Percentiles rank a stretch among this genome's conserved stretches.
These are phyloP conservation scores for Lipomyces sp. DNA, from an alignment of 805 yeast genomes.

Conservation along the genomic window DNA sequence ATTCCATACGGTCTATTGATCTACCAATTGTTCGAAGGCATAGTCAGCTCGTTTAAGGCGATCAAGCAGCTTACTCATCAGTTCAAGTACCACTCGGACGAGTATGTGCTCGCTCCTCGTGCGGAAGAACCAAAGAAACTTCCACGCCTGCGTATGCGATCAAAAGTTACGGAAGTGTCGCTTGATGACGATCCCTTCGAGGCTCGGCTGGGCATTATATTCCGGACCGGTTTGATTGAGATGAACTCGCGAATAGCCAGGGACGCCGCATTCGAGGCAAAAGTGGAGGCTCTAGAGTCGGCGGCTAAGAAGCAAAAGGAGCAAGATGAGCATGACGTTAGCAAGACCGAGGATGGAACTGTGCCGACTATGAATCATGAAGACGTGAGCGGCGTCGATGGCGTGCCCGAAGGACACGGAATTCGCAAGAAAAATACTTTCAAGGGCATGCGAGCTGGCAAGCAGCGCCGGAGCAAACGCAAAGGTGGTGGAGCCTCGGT, in stretches of 20 bases:
- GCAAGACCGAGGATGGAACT: not conserved
- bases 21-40: constrained; percentile 75
- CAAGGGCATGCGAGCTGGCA: constrained; percentile 5
- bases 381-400: not conserved
- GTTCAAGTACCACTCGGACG: constrained; percentile 31
- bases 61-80: constrained; percentile 49
- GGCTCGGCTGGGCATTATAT: constrained; percentile 60
- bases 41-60: constrained; percentile 64
- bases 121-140: constrained; percentile 33
- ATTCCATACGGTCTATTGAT: constrained; percentile 73
- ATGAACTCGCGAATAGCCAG: constrained; percentile 61
- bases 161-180: constrained; percentile 57
- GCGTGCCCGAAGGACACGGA: not conserved
- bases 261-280: constrained; percentile 42
- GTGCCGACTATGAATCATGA: not conserved
- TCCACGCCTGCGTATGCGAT: constrained; percentile 51
- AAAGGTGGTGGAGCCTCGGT: not conserved
- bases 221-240: constrained; percentile 54
- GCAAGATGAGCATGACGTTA: not conserved
- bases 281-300: constrained; percentile 30
- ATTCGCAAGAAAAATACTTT: constrained; percentile 7
- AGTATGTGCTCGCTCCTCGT: constrained; percentile 28
- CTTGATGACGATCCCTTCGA: constrained; percentile 92
- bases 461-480: constrained; percentile 2
- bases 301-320: constrained; percentile 2